These are phyloP conservation scores for Xylariaceae sp. DNA, from an alignment of 2,329 filamentous ascomycete genomes.

Conservation along the genomic window DNA sequence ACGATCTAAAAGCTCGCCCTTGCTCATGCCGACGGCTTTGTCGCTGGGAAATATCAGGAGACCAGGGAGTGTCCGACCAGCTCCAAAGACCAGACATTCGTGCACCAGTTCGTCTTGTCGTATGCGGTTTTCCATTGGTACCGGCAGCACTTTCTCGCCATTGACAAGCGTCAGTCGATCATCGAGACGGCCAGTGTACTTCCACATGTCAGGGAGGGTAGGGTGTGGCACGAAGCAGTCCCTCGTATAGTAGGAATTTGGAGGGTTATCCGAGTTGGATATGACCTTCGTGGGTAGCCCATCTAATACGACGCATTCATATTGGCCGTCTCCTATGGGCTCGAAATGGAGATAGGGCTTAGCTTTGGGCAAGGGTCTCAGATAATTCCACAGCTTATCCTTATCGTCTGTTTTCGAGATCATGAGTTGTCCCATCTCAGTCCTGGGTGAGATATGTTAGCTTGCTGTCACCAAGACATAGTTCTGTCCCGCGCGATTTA, in stretches of 20 bases:
- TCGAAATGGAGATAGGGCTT: constrained; percentile 36
- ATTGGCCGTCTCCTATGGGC: constrained; percentile 27
- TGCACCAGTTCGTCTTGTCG: constrained; percentile 47
- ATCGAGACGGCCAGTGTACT: constrained; percentile 40
- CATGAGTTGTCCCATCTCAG: constrained; percentile 54
- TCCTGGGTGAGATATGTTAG: constrained; percentile 29
- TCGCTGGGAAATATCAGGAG: constrained; percentile 48
- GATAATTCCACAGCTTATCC: constrained; percentile 54
- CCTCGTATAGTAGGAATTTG: constrained; percentile 38
- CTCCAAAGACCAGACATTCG: constrained; percentile 56
- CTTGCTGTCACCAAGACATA: not conserved
- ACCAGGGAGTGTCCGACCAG: constrained; percentile 47
- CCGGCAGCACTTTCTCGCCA: constrained; percentile 43
- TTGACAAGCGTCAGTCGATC: constrained; percentile 42
- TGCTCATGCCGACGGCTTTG: constrained; percentile 34
- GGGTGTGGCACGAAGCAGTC: constrained; percentile 41
- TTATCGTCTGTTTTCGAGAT: constrained; percentile 45
- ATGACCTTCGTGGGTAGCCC: constrained; percentile 27
- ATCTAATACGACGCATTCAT: constrained; percentile 28
- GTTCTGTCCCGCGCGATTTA: constrained; percentile 2
- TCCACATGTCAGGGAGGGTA: constrained; percentile 37
- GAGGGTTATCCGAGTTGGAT: constrained; percentile 38
- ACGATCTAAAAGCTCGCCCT: constrained; percentile 40
- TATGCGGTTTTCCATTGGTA: constrained; percentile 48
- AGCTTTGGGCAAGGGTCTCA: constrained; percentile 36